phyloP scores from a whole-genome alignment of 2,329 filamentous ascomycete species.

The Aspergillus sp. region DNA sequence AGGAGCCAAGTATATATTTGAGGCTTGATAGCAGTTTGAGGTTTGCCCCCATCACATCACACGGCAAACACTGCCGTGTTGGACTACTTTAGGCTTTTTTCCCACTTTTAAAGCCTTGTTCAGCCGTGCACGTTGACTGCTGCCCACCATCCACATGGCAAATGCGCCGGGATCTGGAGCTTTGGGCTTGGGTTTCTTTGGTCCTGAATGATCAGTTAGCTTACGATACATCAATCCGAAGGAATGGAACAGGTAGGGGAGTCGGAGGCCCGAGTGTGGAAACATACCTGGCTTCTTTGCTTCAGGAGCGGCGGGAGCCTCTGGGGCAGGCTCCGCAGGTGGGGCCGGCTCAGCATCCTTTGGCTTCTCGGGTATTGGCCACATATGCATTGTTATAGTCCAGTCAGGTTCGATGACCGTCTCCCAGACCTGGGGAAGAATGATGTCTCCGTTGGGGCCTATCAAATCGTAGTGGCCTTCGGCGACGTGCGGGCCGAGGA shows the following conservation, averaged over 20 bases:
- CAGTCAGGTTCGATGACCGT: slow-evolving; percentile 76
- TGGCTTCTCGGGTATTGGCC: slow-evolving; percentile 57
- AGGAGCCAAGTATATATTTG: not conserved
- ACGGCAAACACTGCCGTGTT: slow-evolving; percentile 22
- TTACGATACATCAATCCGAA: not conserved
- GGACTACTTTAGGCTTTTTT: slow-evolving; percentile 44
- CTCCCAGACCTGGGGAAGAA: slow-evolving; percentile 78
- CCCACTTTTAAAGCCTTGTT: slow-evolving; percentile 43
- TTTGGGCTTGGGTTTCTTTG: slow-evolving; percentile 31
- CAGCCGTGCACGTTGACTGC: slow-evolving; percentile 22
- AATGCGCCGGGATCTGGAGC: slow-evolving; percentile 34
- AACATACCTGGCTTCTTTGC: slow-evolving; percentile 35
- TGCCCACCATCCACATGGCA: slow-evolving; percentile 45
- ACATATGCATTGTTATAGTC: slow-evolving; percentile 67
- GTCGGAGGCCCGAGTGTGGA: not conserved
- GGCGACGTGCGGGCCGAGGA: slow-evolving; percentile 71
- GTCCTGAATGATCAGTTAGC: slow-evolving; percentile 14
- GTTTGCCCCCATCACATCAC: slow-evolving; percentile 25
- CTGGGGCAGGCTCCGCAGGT: slow-evolving; percentile 15
- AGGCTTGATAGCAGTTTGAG: slow-evolving; percentile 2
- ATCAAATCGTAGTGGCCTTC: slow-evolving; percentile 78
- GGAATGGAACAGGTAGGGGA: not conserved
- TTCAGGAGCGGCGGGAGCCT: slow-evolving; percentile 13
- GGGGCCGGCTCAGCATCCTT: slow-evolving; percentile 38
- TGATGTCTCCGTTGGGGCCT: slow-evolving; percentile 77